Conservation (phyloP, 139 green algal species). For the Chlorella sp. region DNA sequence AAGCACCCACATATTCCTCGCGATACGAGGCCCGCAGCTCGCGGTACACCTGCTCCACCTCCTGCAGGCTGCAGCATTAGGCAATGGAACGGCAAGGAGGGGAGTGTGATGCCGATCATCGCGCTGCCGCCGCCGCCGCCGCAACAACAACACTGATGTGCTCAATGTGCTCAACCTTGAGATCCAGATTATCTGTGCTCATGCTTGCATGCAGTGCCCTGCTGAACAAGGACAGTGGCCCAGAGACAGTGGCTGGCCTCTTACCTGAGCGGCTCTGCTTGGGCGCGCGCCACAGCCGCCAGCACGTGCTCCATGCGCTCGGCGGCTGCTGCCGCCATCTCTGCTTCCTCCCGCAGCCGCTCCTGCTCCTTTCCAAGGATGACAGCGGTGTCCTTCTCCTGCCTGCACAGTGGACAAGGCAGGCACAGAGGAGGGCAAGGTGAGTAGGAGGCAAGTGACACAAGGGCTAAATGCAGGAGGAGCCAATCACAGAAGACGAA, state of each 20-base stretch:
- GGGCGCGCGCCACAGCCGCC: not conserved
- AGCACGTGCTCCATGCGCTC: slow-evolving; percentile 22
- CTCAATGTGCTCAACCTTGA: no score
- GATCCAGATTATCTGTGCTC: no score
- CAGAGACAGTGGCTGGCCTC: not conserved
- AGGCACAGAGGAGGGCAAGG: not conserved
- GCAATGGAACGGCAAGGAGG: not conserved
- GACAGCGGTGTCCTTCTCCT: slow-evolving; percentile 87
- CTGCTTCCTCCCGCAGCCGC: slow-evolving; percentile 64
- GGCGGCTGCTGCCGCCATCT: slow-evolving; percentile 26
- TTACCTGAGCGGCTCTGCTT: not conserved
- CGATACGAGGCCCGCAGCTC: slow-evolving; percentile 55
- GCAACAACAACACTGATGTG: no score
- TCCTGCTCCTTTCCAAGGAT: slow-evolving; percentile 75
- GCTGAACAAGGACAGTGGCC: no score
- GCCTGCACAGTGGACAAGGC: not conserved
- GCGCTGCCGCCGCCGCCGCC: no score
- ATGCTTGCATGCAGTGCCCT: no score
- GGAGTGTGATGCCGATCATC: no score
- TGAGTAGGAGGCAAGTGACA: no score
- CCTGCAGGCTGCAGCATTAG: slow-evolving; percentile 20
- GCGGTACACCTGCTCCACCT: slow-evolving; percentile 61
- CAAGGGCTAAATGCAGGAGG: no score
- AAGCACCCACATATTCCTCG: slow-evolving; percentile 84
- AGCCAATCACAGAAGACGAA: no score